Evolutionary conservation across 2,329 filamentous ascomycete species (phyloP).

Genomic region (Chrysoporthe austroafricana): DNA sequence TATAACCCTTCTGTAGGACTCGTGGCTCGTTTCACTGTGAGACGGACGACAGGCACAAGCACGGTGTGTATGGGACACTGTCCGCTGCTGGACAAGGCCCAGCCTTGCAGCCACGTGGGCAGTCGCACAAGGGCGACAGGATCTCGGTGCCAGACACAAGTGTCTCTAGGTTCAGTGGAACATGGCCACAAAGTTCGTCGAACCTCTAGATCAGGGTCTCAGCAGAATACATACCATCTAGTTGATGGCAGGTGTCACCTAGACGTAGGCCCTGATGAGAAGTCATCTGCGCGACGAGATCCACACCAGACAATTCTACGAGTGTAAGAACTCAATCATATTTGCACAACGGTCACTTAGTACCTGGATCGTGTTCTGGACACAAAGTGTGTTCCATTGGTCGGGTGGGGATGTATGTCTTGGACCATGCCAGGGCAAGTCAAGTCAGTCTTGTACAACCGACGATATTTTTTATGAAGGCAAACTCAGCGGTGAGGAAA

Average conservation of each 20-base stretch:
- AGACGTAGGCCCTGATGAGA: neutral
- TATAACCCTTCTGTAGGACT: neutral
- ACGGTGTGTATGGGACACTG: conserved; percentile 3
- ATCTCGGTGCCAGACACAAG: neutral
- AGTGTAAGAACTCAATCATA: neutral
- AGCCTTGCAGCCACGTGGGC: neutral
- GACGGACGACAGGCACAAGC: neutral
- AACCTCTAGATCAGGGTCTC: neutral
- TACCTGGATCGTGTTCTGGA: neutral
- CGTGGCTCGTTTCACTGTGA: neutral
- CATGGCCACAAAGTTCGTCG: conserved; percentile 1
- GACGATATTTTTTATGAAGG: neutral
- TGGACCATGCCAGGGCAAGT: neutral
- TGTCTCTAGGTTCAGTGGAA: neutral
- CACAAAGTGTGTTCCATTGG: neutral
- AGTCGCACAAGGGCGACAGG: neutral
- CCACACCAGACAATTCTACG: neutral
- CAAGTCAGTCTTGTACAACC: neutral
- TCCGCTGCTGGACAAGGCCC: neutral
- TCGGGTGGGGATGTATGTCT: neutral
- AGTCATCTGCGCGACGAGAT: neutral
- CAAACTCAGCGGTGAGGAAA: neutral
- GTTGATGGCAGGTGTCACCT: neutral
- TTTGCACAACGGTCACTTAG: neutral
- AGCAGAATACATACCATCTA: neutral